Percentiles rank a stretch among this genome's conserved stretches.
These are phyloP conservation scores for Phytomonas francai DNA, from an alignment of 208 protist genomes.

Conservation along the genomic window DNA sequence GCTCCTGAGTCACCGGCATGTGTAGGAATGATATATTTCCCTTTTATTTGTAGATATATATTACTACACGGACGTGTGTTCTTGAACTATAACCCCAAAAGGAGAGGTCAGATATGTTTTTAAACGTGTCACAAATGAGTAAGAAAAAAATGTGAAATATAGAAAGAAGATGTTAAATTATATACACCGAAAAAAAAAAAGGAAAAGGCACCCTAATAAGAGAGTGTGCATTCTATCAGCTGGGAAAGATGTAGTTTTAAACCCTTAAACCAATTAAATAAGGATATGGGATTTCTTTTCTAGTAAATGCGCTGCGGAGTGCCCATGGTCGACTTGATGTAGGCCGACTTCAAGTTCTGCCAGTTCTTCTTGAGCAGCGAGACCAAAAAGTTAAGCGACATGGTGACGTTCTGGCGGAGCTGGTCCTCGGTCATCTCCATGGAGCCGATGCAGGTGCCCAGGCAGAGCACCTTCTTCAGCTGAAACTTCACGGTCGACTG, in stretches of 20 bases:
- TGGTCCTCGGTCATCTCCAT: slow-evolving; percentile 94
- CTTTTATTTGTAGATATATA: slow-evolving; percentile 9
- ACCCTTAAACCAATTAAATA: not conserved
- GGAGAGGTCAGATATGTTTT: slow-evolving; percentile 1
- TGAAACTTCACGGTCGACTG: slow-evolving; percentile 98
- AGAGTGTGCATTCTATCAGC: not conserved
- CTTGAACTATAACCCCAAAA: no score
- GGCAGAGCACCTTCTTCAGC: slow-evolving; percentile 98
- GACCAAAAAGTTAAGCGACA: slow-evolving; percentile 99
- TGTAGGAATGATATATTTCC: slow-evolving; percentile 4
- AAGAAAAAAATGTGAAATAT: slow-evolving; percentile 9
- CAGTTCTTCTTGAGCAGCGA: slow-evolving; percentile 99
- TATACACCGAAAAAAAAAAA: slow-evolving; percentile 10
- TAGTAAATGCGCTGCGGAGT: slow-evolving; percentile 94
- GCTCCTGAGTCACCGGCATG: slow-evolving; percentile 80
- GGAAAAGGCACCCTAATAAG: slow-evolving; percentile 1
- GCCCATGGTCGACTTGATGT: slow-evolving; percentile 99
- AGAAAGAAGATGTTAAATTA: slow-evolving; percentile 1
- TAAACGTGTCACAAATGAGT: slow-evolving; percentile 8
- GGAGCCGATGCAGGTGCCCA: slow-evolving; percentile 97
- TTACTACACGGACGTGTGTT: not conserved
- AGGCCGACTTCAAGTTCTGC: slow-evolving; percentile 99
- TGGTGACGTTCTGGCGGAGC: slow-evolving; percentile 93
- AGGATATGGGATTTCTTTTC: slow-evolving; percentile 2
- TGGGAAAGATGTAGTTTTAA: slow-evolving; percentile 7